Percentiles rank a stretch among this genome's conserved stretches.
Evolutionary conservation across 2,329 filamentous ascomycete species (phyloP).

Genomic region (Aspergillus udagawae): DNA sequence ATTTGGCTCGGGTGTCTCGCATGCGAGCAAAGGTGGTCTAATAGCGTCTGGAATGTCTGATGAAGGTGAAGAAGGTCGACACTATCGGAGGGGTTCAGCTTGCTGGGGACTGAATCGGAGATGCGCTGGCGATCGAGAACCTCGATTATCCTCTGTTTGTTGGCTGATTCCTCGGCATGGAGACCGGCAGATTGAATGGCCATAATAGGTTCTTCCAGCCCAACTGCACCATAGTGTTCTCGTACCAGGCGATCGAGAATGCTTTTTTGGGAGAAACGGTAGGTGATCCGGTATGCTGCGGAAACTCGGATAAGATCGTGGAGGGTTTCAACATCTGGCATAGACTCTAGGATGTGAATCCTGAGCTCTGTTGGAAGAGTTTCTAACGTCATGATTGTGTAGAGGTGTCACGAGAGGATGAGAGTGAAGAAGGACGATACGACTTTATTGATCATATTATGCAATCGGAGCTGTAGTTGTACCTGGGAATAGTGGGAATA

Average conservation of each 20-base stretch:
- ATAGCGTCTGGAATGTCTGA: constrained; percentile 3
- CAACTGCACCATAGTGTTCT: constrained; percentile 8
- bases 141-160: constrained; percentile 9
- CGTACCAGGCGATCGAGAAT: constrained; percentile 9
- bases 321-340: constrained; percentile 10
- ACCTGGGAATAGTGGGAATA: not conserved
- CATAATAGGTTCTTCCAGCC: constrained; percentile 9
- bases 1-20: constrained; percentile 1
- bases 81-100: constrained; percentile 1
- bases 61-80: constrained; percentile 9
- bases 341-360: constrained; percentile 8
- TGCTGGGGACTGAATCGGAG: not conserved
- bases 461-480: not conserved
- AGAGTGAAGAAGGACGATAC: not conserved
- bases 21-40: constrained; percentile 3
- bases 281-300: constrained; percentile 9
- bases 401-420: not conserved
- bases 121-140: constrained; percentile 10
- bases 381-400: constrained; percentile 10
- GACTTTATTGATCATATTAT: not conserved
- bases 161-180: constrained; percentile 6
- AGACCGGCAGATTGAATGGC: constrained; percentile 11
- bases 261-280: constrained; percentile 4
- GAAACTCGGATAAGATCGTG: constrained; percentile 10
- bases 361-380: constrained; percentile 11